Evolutionary conservation across 1,139 yeast genomes (phyloP).

Genomic region (Debaryomyces sp.): DNA sequence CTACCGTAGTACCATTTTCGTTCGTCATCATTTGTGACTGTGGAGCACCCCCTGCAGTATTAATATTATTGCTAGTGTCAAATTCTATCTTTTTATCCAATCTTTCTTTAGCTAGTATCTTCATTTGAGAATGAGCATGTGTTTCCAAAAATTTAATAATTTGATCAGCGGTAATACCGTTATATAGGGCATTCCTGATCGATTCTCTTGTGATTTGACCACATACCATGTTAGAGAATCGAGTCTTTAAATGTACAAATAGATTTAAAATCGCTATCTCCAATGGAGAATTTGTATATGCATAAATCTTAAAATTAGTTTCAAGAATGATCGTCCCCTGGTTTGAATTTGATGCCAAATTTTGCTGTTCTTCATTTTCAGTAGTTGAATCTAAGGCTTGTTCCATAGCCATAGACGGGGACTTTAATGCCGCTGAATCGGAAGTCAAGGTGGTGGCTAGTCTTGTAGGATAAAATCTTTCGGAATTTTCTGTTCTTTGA

Average conservation of each 20-base stretch:
- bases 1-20: slow-evolving; percentile 24
- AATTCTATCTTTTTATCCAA: slow-evolving; percentile 67
- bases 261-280: slow-evolving; percentile 91
- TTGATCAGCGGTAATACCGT: slow-evolving; percentile 95
- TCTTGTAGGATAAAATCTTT: slow-evolving; percentile 85
- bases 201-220: slow-evolving; percentile 95
- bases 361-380: slow-evolving; percentile 20
- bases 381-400: slow-evolving; percentile 48
- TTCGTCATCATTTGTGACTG: slow-evolving; percentile 32
- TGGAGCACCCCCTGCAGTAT: slow-evolving; percentile 50
- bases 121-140: slow-evolving; percentile 95
- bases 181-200: slow-evolving; percentile 75
- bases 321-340: slow-evolving; percentile 83
- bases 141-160: slow-evolving; percentile 85
- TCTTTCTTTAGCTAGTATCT: slow-evolving; percentile 66
- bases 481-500: slow-evolving; percentile 62
- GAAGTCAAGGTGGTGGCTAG: slow-evolving; percentile 90
- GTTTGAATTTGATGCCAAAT: slow-evolving; percentile 23
- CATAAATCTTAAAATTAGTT: slow-evolving; percentile 90
- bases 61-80: slow-evolving; percentile 58
- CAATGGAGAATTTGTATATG: slow-evolving; percentile 92
- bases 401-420: slow-evolving; percentile 71
- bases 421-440: slow-evolving; percentile 68
- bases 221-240: slow-evolving; percentile 90
- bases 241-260: slow-evolving; percentile 79